phyloP scores from a whole-genome alignment of 1,139 yeast genomes.

The Geotrichum carabidarum region DNA sequence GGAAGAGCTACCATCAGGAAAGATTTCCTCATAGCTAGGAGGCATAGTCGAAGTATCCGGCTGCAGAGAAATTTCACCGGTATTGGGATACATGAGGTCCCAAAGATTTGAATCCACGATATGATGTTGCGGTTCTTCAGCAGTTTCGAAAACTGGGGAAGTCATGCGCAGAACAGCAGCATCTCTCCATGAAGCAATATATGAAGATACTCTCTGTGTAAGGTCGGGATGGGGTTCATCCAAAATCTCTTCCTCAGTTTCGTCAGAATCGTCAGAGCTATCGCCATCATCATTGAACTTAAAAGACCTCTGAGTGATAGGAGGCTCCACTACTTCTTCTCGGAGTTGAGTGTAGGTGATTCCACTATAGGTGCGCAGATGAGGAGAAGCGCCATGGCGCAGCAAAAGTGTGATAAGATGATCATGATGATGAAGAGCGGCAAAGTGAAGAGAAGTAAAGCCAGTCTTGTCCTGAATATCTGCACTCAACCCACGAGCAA shows the following conservation, averaged over 20 bases:
- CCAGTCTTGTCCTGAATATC: conserved; percentile 70
- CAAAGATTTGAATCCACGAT: background rate
- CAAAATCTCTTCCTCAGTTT: conserved; percentile 21
- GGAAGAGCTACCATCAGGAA: conserved; percentile 54
- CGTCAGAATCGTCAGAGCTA: conserved; percentile 19
- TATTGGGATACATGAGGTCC: conserved; percentile 14
- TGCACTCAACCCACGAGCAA: conserved; percentile 68
- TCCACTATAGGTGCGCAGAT: conserved; percentile 51
- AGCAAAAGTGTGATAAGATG: conserved; percentile 51
- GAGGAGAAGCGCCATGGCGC: conserved; percentile 58
- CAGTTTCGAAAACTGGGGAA: background rate
- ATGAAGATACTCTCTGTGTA: conserved; percentile 7
- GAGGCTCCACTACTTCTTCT: conserved; percentile 34
- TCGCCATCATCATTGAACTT: conserved; percentile 12
- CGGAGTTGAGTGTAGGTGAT: conserved; percentile 44
- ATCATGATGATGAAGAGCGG: conserved; percentile 64
- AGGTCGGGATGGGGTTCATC: conserved; percentile 30
- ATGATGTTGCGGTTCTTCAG: background rate
- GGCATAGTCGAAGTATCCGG: conserved; percentile 23
- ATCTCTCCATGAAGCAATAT: conserved; percentile 12
- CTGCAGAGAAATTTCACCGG: conserved; percentile 11
- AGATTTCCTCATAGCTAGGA: conserved; percentile 77
- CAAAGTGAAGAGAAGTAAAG: conserved; percentile 75
- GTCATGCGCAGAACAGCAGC: conserved; percentile 7
- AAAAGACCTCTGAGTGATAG: conserved; percentile 15